Evolutionary conservation across 2,329 filamentous ascomycete species (phyloP), one percentile per base, ranked within the genome.

Genomic region (Botrytis aclada): DNA sequence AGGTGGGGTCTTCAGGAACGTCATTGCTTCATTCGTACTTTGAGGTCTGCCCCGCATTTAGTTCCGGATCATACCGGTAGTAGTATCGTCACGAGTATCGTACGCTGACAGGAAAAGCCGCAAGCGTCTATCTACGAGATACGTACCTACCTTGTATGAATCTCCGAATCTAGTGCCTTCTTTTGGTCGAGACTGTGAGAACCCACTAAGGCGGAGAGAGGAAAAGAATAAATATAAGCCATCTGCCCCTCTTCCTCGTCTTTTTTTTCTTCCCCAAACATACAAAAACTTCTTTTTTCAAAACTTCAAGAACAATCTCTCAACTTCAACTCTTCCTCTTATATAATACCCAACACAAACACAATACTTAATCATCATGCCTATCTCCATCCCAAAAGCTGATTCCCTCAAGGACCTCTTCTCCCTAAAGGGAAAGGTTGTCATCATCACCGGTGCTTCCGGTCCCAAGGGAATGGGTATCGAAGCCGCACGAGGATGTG

Each of bases 401-500:
- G 84, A 84, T 76, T 84, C 84, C 78, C 86, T 93, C 78, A 81
- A 85, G 76, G 91, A 87, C 80, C 83, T 87, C 74, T 91, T 92
- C 83, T 87, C 84, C 77, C 83, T 92, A 73, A 85, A 85, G 74
- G 86, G 87, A 78, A 90, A 89, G 80, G 86, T 91, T 8, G 84
- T 91, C 66, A 81, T 90, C 60, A 87, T 92, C 2, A 89, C 89
- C 51, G 89, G 90, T 61, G 90, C 85, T 73, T 87, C 86, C 61
- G 89, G 89, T 16, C 87, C 92, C 72, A 88, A 88, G 74, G 89
- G 89, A 72, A 91, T 92, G 84, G 89, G 89, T 74, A 90, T 89
- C 74, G 89, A 90, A 81, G 89, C 88, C 74, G 89, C 89, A 67
- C 88, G 88, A 69, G 88, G 88, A 77, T 88, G 86, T 80, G 88